Evolutionary conservation across 768 basidiomycete species (phyloP), one percentile per base, ranked within the genome.

Genomic region (Grammothele lineata): DNA sequence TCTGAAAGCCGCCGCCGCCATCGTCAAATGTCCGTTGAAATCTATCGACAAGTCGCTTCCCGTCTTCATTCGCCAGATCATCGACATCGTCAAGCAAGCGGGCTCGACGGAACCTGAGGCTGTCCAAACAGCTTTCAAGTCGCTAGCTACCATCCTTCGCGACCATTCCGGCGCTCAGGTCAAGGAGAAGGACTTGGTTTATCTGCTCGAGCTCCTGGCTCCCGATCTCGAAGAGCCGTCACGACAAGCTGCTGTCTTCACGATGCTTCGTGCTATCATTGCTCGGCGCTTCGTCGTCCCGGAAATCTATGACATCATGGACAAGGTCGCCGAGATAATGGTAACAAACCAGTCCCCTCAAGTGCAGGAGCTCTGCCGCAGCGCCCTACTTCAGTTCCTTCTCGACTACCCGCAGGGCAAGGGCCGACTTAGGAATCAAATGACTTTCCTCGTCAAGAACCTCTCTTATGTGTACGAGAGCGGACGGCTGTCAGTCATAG

Each of bases 271-370:
- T 9, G 87, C 93, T 21, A 92, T 98, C 55, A 83, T 98, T 14
- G 77, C 85, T 5, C 82, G 94, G 25, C 91, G 89, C 61, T 88
- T 98, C 53, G 83, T 98, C 25, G 90, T 95, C 0, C 91, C 91
- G 0, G 96, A 98, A 66, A 86, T 99, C 41, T 99, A 99, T 68
- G 94, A 98, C 64, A 68, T 94, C 27, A 97, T 99, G 94, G 90
- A 91, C 50, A 83, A 83, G 48, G 83, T 97, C 18, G 83, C 92
- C 3, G 85, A 92, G 54, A 80, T 95, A 56, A 83, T 96, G 75
- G 91, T 99, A 33, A 94, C 92, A 11, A 93, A 80, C 55, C 95
- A 98, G 64, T 92, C 94, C 3, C 65, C 81, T 0, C 85, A 87
- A 56, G 91, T 95, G 7, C 94, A 94, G 61, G 93, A 96, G 62